Conservation (phyloP, 164 flowering plant genomes). For the Hamamelis virginiana region DNA sequence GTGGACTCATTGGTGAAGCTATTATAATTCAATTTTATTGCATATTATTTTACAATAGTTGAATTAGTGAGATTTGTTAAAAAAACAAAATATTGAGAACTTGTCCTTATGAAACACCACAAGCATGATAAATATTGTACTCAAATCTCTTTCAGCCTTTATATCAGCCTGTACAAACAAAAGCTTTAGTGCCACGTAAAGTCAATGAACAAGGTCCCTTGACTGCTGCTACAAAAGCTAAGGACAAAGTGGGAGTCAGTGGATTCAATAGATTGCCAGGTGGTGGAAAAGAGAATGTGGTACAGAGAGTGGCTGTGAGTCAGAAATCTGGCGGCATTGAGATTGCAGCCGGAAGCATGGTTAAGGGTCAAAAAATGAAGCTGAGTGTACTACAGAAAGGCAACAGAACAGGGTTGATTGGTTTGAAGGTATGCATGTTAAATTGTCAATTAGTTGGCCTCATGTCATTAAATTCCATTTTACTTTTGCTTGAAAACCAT, state of each 20-base stretch:
- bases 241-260: constrained; percentile 7
- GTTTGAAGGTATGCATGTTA: constrained; percentile 30
- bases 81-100: no score
- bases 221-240: constrained; percentile 18
- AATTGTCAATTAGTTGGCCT: neutral
- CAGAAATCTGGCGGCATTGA: constrained; percentile 23
- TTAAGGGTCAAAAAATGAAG: constrained; percentile 21
- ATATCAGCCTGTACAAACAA: constrained; percentile 16
- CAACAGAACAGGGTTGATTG: constrained; percentile 15
- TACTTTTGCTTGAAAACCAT: neutral
- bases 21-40: no score
- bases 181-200: constrained; percentile 20
- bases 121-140: neutral
- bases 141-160: constrained; percentile 26
- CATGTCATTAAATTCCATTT: neutral
- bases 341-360: constrained; percentile 15
- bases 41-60: no score
- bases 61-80: no score
- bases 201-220: constrained; percentile 19
- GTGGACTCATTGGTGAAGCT: no score
- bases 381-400: constrained; percentile 9
- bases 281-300: constrained; percentile 40
- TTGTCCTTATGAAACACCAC: neutral
- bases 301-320: constrained; percentile 5
- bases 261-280: constrained; percentile 9